These are phyloP conservation scores for Xylariales sp. DNA, from an alignment of 2,329 filamentous ascomycete species.

Conservation along the genomic window DNA sequence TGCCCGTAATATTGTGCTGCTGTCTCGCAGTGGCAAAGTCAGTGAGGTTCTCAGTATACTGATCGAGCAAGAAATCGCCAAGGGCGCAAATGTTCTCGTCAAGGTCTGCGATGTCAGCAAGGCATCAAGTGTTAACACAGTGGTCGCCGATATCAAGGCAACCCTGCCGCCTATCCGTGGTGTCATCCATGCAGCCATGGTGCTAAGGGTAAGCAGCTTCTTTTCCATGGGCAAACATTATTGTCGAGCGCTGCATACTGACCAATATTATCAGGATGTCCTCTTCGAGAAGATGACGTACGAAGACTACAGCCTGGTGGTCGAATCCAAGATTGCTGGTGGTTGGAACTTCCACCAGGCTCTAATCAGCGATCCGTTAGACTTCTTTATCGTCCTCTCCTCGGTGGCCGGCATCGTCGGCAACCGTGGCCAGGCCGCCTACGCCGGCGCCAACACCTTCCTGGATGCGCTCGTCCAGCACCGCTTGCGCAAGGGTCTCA, in stretches of 20 bases:
- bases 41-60: conserved; percentile 34
- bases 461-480: conserved; percentile 36
- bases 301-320: conserved; percentile 40
- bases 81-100: conserved; percentile 38
- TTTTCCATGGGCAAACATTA: too few relatives aligned
- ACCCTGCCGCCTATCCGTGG: conserved; percentile 36
- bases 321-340: conserved; percentile 47
- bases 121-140: conserved; percentile 27
- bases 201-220: conserved; percentile 38
- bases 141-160: conserved; percentile 26
- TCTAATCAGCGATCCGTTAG: conserved; percentile 31
- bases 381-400: conserved; percentile 48
- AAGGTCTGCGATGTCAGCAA: conserved; percentile 45
- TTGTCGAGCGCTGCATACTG: not conserved
- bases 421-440: conserved; percentile 47
- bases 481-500: conserved; percentile 32
- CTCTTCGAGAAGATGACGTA: conserved; percentile 50
- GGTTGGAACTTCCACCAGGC: conserved; percentile 51
- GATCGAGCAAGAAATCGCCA: conserved; percentile 28
- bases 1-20: conserved; percentile 41
- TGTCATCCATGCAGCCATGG: conserved; percentile 44
- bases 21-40: conserved; percentile 40
- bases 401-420: conserved; percentile 46
- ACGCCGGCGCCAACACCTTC: conserved; percentile 46
- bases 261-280: conserved; percentile 34